Evolutionary conservation across 371 early-diverging fungal species (phyloP).

Genomic region (Syncephalastrum contaminatum): DNA sequence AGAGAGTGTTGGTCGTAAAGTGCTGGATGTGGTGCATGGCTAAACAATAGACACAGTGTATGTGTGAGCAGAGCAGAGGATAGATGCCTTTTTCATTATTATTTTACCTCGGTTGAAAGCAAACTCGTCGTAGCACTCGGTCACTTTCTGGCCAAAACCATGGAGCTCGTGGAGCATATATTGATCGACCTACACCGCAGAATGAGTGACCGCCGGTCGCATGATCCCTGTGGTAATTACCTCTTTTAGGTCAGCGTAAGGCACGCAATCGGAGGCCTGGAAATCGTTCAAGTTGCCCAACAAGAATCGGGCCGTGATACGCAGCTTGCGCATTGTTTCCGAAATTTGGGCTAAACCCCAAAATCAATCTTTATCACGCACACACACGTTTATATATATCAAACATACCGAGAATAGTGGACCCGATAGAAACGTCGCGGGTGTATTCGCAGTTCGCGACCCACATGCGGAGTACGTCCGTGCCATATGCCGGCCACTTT

Average conservation of each 20-base stretch:
- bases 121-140: conserved; percentile 60
- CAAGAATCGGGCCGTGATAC: conserved; percentile 80
- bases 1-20: conserved; percentile 69
- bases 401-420: conserved; percentile 56
- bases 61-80: no score
- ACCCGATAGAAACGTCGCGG: conserved; percentile 76
- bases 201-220: neutral
- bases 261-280: conserved; percentile 39
- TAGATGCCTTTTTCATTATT: no score
- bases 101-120: conserved; percentile 66
- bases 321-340: conserved; percentile 74
- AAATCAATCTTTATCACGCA: no score
- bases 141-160: conserved; percentile 56
- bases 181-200: conserved; percentile 55
- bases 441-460: conserved; percentile 85
- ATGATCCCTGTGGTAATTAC: conserved; percentile 15
- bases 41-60: conserved; percentile 8
- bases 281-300: conserved; percentile 80
- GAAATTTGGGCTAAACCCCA: conserved; percentile 48
- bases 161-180: conserved; percentile 71
- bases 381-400: neutral
- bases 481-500: conserved; percentile 79
- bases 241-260: conserved; percentile 54
- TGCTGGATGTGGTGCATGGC: conserved; percentile 64
- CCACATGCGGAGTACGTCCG: conserved; percentile 83